phyloP scores from a whole-genome alignment of 257 asterid species.

The Capsicum baccatum region DNA sequence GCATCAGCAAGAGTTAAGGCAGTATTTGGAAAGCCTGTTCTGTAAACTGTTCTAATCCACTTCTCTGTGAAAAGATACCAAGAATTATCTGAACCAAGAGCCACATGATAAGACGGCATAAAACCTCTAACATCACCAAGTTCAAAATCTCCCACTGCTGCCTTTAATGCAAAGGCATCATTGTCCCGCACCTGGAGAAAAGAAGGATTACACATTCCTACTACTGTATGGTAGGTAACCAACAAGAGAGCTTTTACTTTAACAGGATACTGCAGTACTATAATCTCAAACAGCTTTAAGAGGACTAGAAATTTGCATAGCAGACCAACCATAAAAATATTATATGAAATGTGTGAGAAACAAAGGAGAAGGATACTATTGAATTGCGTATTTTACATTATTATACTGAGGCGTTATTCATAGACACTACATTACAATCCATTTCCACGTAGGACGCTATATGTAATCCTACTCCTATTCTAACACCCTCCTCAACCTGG shows the following conservation, averaged over 20 bases:
- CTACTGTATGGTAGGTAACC: neutral
- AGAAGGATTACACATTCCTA: constrained; percentile 31
- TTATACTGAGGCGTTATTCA: neutral
- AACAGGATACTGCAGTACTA: neutral
- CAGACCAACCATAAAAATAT: neutral
- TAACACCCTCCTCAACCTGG: neutral
- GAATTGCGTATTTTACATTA: neutral
- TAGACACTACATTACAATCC: neutral
- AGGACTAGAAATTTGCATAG: neutral
- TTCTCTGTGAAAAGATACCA: constrained; percentile 98
- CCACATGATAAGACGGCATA: constrained; percentile 79
- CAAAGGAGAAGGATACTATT: neutral
- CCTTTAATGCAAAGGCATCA: constrained; percentile 61
- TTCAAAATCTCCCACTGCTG: constrained; percentile 39
- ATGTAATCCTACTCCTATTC: neutral
- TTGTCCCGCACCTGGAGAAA: constrained; percentile 64
- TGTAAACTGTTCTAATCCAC: constrained; percentile 86
- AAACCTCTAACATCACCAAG: constrained; percentile 42
- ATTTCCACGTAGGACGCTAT: constrained; percentile 1
- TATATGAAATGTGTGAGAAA: neutral
- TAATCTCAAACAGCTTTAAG: constrained; percentile 5
- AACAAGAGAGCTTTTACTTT: neutral
- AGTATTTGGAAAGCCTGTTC: constrained; percentile 82
- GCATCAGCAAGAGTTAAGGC: constrained; percentile 77
- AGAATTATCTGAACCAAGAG: constrained; percentile 96